phyloP scores from a whole-genome alignment of 1,284 basidiomycete genomes.

The Cryptococcus neoformans region DNA sequence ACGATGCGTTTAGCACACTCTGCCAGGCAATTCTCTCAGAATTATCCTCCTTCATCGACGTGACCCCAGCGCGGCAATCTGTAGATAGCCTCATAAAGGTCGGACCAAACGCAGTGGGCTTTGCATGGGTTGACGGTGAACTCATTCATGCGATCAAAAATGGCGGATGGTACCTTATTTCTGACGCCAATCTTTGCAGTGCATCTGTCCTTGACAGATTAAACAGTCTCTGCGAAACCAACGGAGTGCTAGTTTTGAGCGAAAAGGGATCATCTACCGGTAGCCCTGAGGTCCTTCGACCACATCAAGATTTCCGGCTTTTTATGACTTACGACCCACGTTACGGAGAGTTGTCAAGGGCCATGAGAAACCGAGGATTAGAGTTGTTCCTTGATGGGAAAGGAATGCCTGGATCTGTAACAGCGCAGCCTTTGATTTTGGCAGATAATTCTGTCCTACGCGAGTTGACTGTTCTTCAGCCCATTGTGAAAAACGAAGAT shows the following conservation, averaged over 20 bases:
- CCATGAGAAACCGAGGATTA: slow-evolving; percentile 97
- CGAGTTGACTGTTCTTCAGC: not conserved
- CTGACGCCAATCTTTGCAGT: slow-evolving; percentile 92
- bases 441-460: slow-evolving; percentile 16
- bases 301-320: slow-evolving; percentile 85
- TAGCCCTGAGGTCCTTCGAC: slow-evolving; percentile 67
- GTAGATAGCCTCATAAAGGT: slow-evolving; percentile 47
- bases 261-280: slow-evolving; percentile 85
- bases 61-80: slow-evolving; percentile 25
- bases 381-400: slow-evolving; percentile 59
- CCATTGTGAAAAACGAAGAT: not conserved
- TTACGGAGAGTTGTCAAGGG: slow-evolving; percentile 90
- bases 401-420: not conserved
- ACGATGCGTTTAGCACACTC: slow-evolving; percentile 6
- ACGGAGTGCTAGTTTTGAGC: slow-evolving; percentile 76
- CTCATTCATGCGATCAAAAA: slow-evolving; percentile 79
- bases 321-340: slow-evolving; percentile 93
- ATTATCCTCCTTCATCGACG: slow-evolving; percentile 14
- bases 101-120: slow-evolving; percentile 55
- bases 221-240: slow-evolving; percentile 90
- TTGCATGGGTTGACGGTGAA: slow-evolving; percentile 98
- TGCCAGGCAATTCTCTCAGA: slow-evolving; percentile 3
- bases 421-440: slow-evolving; percentile 2
- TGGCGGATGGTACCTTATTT: slow-evolving; percentile 88
- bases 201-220: slow-evolving; percentile 95